These are phyloP conservation scores for Neohortaea acidophila DNA, from an alignment of 495 filamentous ascomycete species.

Conservation along the genomic window DNA sequence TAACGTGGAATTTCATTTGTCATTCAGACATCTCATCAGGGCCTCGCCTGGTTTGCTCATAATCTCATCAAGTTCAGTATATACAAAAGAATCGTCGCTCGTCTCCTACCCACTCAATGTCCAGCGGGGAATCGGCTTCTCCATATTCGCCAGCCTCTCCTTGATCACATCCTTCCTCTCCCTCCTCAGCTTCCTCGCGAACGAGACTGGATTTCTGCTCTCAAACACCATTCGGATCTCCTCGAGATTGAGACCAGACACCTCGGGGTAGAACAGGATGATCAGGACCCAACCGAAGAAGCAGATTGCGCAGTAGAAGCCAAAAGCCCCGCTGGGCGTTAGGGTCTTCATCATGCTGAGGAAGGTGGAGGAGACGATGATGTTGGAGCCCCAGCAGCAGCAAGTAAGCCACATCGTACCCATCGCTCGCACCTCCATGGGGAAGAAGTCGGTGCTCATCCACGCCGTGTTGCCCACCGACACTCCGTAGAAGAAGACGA, in stretches of 20 bases:
- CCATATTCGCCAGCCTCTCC: conserved; percentile 4
- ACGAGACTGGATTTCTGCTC: conserved; percentile 33
- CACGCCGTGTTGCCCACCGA: conserved; percentile 37
- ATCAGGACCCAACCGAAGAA: conserved; percentile 33
- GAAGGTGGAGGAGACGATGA: conserved; percentile 40
- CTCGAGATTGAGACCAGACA: conserved; percentile 35
- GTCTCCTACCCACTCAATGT: neutral
- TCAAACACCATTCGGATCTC: conserved; percentile 36
- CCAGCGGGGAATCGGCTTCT: conserved; percentile 5
- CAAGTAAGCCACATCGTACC: conserved; percentile 39
- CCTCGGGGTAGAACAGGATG: conserved; percentile 38
- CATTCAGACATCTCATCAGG: neutral
- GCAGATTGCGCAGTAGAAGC: conserved; percentile 38
- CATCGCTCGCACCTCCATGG: conserved; percentile 37
- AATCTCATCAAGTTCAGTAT: too few relatives aligned
- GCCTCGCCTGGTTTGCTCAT: neutral
- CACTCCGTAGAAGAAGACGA: conserved; percentile 33
- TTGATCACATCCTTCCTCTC: conserved; percentile 17
- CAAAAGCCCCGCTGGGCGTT: conserved; percentile 36
- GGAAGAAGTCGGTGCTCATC: conserved; percentile 38
- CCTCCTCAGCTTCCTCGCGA: conserved; percentile 28
- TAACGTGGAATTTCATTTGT: neutral
- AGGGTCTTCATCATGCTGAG: conserved; percentile 35
- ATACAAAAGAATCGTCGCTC: too few relatives aligned
- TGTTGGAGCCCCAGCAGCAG: conserved; percentile 37